Conservation (phyloP, 768 basidiomycete species). For the Agaricus blazei region DNA sequence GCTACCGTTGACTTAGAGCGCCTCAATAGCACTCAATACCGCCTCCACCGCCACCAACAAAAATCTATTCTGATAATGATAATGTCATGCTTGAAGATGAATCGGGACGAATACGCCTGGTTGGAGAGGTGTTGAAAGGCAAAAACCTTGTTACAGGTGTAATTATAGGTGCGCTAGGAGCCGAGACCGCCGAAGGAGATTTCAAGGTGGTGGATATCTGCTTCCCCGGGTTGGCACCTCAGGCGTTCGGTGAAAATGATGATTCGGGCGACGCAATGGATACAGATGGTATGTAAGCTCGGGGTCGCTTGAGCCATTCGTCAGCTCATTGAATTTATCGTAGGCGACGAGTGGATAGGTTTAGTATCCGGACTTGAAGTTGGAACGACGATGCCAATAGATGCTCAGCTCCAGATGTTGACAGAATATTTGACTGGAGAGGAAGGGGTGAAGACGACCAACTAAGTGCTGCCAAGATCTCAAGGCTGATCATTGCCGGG, state of each 20-base stretch:
- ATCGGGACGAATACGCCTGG: slow-evolving; percentile 84
- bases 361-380: slow-evolving; percentile 83
- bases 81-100: slow-evolving; percentile 92
- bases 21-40: slow-evolving; percentile 76
- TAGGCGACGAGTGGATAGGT: slow-evolving; percentile 70
- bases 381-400: slow-evolving; percentile 54
- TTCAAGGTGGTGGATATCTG: slow-evolving; percentile 93
- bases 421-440: slow-evolving; percentile 88
- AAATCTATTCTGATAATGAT: slow-evolving; percentile 76
- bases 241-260: slow-evolving; percentile 29
- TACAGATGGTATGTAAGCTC: slow-evolving; percentile 51
- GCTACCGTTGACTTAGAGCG: not conserved
- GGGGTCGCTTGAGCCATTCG: not conserved
- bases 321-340: slow-evolving; percentile 7
- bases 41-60: slow-evolving; percentile 69
- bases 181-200: slow-evolving; percentile 84
- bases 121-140: slow-evolving; percentile 63
- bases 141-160: slow-evolving; percentile 83
- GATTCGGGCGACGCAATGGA: slow-evolving; percentile 44
- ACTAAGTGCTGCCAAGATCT: slow-evolving; percentile 61
- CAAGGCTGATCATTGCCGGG: slow-evolving; percentile 84
- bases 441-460: slow-evolving; percentile 65
- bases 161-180: slow-evolving; percentile 84
- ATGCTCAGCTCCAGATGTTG: slow-evolving; percentile 80
- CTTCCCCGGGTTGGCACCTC: slow-evolving; percentile 77